Evolutionary conservation across 805 yeast genomes (phyloP), one percentile per base, ranked within the genome.

Genomic region (Hyphopichia homilentoma): DNA sequence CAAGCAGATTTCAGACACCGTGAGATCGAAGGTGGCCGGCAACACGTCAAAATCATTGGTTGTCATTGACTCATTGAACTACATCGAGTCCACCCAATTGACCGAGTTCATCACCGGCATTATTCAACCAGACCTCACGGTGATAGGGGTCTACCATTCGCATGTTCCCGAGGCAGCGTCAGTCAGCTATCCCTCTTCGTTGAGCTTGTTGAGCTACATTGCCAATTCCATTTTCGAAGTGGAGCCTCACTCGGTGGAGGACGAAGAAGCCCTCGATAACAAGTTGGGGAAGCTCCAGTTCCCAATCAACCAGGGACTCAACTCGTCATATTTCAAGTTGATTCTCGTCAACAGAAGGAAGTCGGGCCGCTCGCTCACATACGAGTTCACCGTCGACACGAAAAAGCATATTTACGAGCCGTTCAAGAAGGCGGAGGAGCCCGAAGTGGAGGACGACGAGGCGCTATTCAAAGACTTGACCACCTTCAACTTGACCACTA

Each of bases 401-500:
- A 30, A 15, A 0, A 51, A 50, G 15, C 85, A 80, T 55, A 43
- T 48, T 38, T 64, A 69, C 38, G 61, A 55, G 7, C 44, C 54
- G 2, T 52, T 38, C 29, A 43, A 48, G 29, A 36, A 44, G 2
- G 56, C 50, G 6, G 44, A 39, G 1, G 48, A 42, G 5, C 51
- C 41, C 1, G 50, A 43, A 1, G 48, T 46, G 6, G 59, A 54
- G 15, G 75, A 76, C 20, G 78, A 75, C 11, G 75, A 73, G 23
- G 71, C 70, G 11, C 48, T 82, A 35, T 61, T 90, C 29, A 75
- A 79, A 40, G 85, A 71, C 23, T 66, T 93, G 45, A 86, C 97
- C 0, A 93, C 98, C 0, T 90, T 90, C 65, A 89, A 89, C 44
- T 64, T 90, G 34, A 69, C 79, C 6, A 84, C 94, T 0, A 82